Percentiles rank a stretch among this genome's conserved stretches.
phyloP scores from a whole-genome alignment of 768 basidiomycete species.

The Hypsizygus marmoreus region DNA sequence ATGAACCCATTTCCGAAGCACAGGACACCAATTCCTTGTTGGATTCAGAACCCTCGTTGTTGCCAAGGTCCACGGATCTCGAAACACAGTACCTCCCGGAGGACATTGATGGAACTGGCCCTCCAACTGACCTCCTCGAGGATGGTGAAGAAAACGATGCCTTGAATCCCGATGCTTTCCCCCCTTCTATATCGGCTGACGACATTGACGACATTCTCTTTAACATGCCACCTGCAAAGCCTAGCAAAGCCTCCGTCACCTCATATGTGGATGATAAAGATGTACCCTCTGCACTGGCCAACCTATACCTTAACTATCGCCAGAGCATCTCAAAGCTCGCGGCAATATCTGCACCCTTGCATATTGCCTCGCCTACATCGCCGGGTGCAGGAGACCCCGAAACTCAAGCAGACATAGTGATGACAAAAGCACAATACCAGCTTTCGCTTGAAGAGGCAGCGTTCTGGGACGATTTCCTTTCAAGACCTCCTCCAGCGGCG shows the following conservation, averaged over 20 bases:
- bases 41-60: too few relatives aligned
- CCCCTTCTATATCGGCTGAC: too few relatives aligned
- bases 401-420: constrained; percentile 42
- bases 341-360: constrained; percentile 33
- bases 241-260: background rate
- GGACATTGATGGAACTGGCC: too few relatives aligned
- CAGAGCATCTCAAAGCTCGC: constrained; percentile 47
- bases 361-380: constrained; percentile 9
- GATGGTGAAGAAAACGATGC: too few relatives aligned
- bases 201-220: too few relatives aligned
- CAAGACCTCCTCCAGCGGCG: constrained; percentile 5
- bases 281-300: constrained; percentile 39
- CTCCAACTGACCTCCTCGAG: too few relatives aligned
- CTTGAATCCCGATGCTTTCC: too few relatives aligned
- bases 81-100: too few relatives aligned
- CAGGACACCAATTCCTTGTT: too few relatives aligned
- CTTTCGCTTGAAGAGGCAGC: constrained; percentile 61
- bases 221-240: background rate
- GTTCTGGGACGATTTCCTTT: constrained; percentile 54
- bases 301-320: constrained; percentile 51
- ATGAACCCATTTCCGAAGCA: too few relatives aligned
- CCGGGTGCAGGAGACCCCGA: constrained; percentile 27
- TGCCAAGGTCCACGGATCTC: too few relatives aligned
- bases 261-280: constrained; percentile 19
- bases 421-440: constrained; percentile 65